Evolutionary conservation across 306 rosid genomes (phyloP).

Genomic region (Medicago ruthenica): DNA sequence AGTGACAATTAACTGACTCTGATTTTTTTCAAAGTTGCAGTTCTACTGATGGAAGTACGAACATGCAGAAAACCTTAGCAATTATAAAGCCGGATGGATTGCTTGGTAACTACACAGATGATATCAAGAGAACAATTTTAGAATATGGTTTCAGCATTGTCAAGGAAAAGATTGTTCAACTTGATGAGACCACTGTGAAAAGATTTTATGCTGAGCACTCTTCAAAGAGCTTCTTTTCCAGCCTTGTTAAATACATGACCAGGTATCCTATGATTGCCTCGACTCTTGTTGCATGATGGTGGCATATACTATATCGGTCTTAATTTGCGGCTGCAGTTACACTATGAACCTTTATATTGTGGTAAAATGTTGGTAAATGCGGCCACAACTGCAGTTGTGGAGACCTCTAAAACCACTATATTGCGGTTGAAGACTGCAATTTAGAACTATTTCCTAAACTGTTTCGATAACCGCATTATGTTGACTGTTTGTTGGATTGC

Average conservation of each 20-base stretch:
- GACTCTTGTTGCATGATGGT: background rate
- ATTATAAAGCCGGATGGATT: constrained; percentile 89
- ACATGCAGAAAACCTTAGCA: constrained; percentile 67
- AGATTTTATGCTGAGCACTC: constrained; percentile 79
- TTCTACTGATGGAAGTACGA: constrained; percentile 45
- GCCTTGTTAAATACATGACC: constrained; percentile 76
- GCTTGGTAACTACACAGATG: constrained; percentile 64
- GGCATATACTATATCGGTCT: constrained; percentile 1
- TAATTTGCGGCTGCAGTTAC: background rate
- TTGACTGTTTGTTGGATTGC: too few relatives aligned
- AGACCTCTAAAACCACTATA: background rate
- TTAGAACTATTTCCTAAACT: too few relatives aligned
- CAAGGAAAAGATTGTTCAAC: constrained; percentile 60
- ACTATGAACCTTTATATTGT: background rate
- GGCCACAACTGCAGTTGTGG: background rate
- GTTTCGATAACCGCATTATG: too few relatives aligned
- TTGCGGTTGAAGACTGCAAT: background rate
- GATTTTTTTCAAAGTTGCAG: constrained; percentile 46
- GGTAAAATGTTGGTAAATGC: background rate
- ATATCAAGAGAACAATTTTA: constrained; percentile 60
- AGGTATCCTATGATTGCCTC: constrained; percentile 57
- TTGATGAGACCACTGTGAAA: constrained; percentile 63
- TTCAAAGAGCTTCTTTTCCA: constrained; percentile 67
- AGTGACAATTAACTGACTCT: background rate
- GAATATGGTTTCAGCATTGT: constrained; percentile 66